phyloP scores from a whole-genome alignment of 2,329 filamentous ascomycete species.

The Ophiocordyceps unilateralis region DNA sequence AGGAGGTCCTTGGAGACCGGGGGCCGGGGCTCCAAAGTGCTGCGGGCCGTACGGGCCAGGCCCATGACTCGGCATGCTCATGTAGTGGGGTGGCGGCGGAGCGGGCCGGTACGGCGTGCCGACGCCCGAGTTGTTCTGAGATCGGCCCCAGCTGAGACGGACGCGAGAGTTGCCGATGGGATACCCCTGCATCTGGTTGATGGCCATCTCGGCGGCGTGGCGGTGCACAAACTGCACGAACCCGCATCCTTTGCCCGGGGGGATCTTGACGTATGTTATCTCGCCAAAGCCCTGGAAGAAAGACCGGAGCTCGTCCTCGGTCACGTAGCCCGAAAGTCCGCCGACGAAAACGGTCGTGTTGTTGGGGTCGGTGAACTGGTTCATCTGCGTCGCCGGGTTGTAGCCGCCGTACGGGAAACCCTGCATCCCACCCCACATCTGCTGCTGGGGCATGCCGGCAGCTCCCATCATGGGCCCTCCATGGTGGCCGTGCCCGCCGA shows the following conservation, averaged over 20 bases:
- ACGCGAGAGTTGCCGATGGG: constrained; percentile 98
- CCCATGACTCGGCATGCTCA: constrained; percentile 27
- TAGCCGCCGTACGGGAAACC: constrained; percentile 24
- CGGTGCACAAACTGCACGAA: constrained; percentile 99
- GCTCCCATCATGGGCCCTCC: constrained; percentile 27
- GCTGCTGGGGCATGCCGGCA: constrained; percentile 26
- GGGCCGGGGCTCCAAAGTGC: constrained; percentile 16
- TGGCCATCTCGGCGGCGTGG: constrained; percentile 97
- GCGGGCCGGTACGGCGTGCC: constrained; percentile 94
- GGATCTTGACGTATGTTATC: constrained; percentile 99
- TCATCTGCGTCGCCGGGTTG: constrained; percentile 52
- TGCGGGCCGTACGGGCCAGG: constrained; percentile 24
- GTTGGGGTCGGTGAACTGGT: constrained; percentile 99
- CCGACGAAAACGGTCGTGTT: constrained; percentile 99
- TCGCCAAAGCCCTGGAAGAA: constrained; percentile 99
- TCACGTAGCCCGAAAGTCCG: constrained; percentile 92
- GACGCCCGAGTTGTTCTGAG: constrained; percentile 97
- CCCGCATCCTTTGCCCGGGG: constrained; percentile 94
- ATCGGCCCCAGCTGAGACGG: constrained; percentile 91
- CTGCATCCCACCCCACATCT: constrained; percentile 22
- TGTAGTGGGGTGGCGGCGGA: constrained; percentile 45
- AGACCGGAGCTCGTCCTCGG: constrained; percentile 96
- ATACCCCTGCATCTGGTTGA: constrained; percentile 99
- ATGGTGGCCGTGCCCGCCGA: constrained; percentile 19
- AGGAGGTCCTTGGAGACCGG: constrained; percentile 18